Percentiles rank a stretch among this genome's conserved stretches.
These are phyloP conservation scores for Ogataea salicorniae DNA, from an alignment of 805 yeast genomes.

Conservation along the genomic window DNA sequence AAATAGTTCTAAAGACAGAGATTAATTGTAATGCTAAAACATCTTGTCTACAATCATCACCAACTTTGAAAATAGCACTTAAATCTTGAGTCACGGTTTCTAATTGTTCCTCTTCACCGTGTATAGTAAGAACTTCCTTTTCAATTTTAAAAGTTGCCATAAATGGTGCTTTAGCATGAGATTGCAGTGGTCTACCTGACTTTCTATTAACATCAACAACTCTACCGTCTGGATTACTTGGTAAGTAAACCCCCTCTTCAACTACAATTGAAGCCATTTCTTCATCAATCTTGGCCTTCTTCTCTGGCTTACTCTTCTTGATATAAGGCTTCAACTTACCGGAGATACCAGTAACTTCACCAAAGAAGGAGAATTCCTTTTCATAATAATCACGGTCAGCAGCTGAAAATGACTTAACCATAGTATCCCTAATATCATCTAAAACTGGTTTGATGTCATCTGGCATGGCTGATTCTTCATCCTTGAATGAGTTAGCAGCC, in stretches of 20 bases:
- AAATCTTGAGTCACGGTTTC: constrained; percentile 39
- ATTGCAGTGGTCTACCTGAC: constrained; percentile 91
- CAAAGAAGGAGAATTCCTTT: constrained; percentile 82
- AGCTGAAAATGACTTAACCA: constrained; percentile 56
- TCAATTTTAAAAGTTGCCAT: constrained; percentile 91
- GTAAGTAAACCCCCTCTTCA: constrained; percentile 81
- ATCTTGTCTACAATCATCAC: constrained; percentile 98
- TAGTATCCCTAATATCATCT: constrained; percentile 62
- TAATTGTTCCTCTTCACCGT: constrained; percentile 32
- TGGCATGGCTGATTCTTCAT: constrained; percentile 77
- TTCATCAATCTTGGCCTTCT: constrained; percentile 92
- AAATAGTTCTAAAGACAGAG: constrained; percentile 84
- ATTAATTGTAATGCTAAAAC: constrained; percentile 89
- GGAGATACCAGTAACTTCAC: constrained; percentile 86
- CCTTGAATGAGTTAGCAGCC: constrained; percentile 87
- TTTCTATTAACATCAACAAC: constrained; percentile 86
- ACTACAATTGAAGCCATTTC: constrained; percentile 80
- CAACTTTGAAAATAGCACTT: constrained; percentile 96
- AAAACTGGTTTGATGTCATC: constrained; percentile 79
- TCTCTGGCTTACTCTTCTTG: constrained; percentile 91
- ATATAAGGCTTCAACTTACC: constrained; percentile 94
- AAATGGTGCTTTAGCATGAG: constrained; percentile 98
- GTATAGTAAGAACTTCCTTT: constrained; percentile 45
- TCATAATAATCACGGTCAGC: constrained; percentile 66
- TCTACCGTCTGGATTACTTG: constrained; percentile 95